Evolutionary conservation across 2,329 filamentous ascomycete species (phyloP).

Genomic region (Claviceps sp.): DNA sequence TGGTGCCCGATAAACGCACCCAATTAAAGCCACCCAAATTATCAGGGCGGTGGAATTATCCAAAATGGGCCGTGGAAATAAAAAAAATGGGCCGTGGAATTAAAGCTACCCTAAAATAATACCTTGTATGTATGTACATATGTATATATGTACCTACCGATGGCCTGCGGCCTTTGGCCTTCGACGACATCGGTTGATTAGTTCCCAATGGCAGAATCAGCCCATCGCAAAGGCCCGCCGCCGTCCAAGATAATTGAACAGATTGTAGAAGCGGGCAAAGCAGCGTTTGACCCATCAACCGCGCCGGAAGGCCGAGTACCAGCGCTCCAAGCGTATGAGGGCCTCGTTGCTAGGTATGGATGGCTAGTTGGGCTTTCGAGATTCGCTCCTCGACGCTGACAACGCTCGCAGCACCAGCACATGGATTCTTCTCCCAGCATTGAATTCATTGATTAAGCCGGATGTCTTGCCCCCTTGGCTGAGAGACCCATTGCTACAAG

Average conservation of each 20-base stretch:
- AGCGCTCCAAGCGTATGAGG: slow-evolving; percentile 27
- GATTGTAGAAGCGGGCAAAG: slow-evolving; percentile 28
- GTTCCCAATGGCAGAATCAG: slow-evolving; percentile 15
- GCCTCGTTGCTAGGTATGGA: slow-evolving; percentile 35
- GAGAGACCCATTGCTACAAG: slow-evolving; percentile 39
- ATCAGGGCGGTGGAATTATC: too few species aligned
- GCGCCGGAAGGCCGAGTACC: slow-evolving; percentile 20
- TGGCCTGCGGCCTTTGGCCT: neutral
- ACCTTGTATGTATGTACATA: too few species aligned
- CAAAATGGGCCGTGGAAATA: too few species aligned
- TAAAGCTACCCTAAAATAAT: too few species aligned
- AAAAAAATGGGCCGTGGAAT: too few species aligned
- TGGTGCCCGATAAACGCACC: too few species aligned
- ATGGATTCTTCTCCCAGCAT: slow-evolving; percentile 42
- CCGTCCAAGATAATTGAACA: slow-evolving; percentile 19
- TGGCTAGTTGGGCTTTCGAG: slow-evolving; percentile 5
- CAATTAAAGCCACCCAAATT: too few species aligned
- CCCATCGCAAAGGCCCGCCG: slow-evolving; percentile 9
- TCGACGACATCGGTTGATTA: neutral
- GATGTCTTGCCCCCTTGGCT: slow-evolving; percentile 45
- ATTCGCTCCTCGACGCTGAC: slow-evolving; percentile 1
- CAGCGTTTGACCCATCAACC: slow-evolving; percentile 33
- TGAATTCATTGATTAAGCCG: slow-evolving; percentile 52
- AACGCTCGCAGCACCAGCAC: slow-evolving; percentile 19
- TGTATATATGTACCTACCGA: neutral